Conservation (phyloP, 73 alveolate genomes). For the Paraurostyla sp. region DNA sequence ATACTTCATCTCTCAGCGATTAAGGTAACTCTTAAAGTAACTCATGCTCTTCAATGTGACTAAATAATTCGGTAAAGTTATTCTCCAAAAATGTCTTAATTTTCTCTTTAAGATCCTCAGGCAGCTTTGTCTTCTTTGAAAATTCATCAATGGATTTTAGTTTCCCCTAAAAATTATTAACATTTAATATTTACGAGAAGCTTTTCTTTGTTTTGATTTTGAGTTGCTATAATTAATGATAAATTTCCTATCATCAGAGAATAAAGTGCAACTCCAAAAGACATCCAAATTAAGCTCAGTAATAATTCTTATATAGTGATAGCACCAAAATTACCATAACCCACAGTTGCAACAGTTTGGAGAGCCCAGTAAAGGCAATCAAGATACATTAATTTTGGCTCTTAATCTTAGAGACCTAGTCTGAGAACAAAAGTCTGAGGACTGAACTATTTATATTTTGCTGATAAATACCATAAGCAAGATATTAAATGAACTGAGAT, state of each 20-base stretch:
- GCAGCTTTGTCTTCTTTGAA: slow-evolving; percentile 65
- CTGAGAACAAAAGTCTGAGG: slow-evolving; percentile 93
- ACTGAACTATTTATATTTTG: slow-evolving; percentile 80
- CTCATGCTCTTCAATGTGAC: slow-evolving; percentile 58
- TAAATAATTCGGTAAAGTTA: slow-evolving; percentile 40
- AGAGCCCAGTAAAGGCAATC: slow-evolving; percentile 84
- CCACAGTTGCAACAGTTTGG: slow-evolving; percentile 83
- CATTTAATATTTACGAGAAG: neutral
- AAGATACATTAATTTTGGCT: slow-evolving; percentile 30
- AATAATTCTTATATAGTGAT: slow-evolving; percentile 62
- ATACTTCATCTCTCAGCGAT: slow-evolving; percentile 64
- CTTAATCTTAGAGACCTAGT: slow-evolving; percentile 68
- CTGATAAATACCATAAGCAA: slow-evolving; percentile 87
- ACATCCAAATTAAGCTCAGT: slow-evolving; percentile 73
- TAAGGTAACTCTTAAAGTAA: slow-evolving; percentile 74
- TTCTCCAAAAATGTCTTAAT: slow-evolving; percentile 70
- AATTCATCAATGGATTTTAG: slow-evolving; percentile 69
- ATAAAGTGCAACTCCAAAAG: slow-evolving; percentile 84
- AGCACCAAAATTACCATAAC: slow-evolving; percentile 87
- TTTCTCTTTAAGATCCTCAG: slow-evolving; percentile 39
- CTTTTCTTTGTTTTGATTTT: slow-evolving; percentile 44
- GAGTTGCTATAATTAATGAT: slow-evolving; percentile 72
- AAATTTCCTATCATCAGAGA: slow-evolving; percentile 83
- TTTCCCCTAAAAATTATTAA: slow-evolving; percentile 22
- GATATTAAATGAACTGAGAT: slow-evolving; percentile 87